Evolutionary conservation across 192 early-diverging fungal species (phyloP).

Genomic region (Coemansia sp.): DNA sequence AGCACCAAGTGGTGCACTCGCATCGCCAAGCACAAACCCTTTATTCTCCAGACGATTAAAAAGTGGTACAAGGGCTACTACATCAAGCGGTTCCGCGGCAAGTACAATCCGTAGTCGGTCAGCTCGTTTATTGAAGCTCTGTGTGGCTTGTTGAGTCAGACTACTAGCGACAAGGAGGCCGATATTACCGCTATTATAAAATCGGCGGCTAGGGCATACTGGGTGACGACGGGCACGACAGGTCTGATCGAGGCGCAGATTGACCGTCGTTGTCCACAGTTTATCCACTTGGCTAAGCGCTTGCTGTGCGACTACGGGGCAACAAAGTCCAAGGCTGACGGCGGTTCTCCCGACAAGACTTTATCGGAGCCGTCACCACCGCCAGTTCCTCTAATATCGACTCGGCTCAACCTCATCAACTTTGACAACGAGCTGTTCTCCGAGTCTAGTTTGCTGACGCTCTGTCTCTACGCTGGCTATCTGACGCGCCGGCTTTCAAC

Average conservation of each 20-base stretch:
- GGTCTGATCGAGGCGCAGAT: conserved; percentile 20
- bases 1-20: conserved; percentile 15
- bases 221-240: conserved; percentile 27
- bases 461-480: conserved; percentile 31
- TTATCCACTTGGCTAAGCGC: conserved; percentile 15
- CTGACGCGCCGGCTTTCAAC: conserved; percentile 15
- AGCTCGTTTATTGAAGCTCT: conserved; percentile 9
- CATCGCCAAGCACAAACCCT: conserved; percentile 22
- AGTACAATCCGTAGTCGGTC: conserved; percentile 17
- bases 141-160: conserved; percentile 18
- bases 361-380: neutral
- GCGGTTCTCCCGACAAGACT: neutral
- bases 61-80: conserved; percentile 42
- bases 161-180: neutral
- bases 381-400: conserved; percentile 9
- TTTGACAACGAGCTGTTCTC: conserved; percentile 28
- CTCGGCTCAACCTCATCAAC: conserved; percentile 15
- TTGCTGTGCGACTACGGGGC: conserved; percentile 17
- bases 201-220: conserved; percentile 16
- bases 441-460: conserved; percentile 21
- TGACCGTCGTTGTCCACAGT: conserved; percentile 14
- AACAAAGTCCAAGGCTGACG: neutral
- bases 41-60: conserved; percentile 20
- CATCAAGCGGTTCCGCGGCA: conserved; percentile 32
- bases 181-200: conserved; percentile 5